These are phyloP conservation scores for Arachnomyces sp. DNA, from an alignment of 2,329 filamentous ascomycete genomes.

Conservation along the genomic window DNA sequence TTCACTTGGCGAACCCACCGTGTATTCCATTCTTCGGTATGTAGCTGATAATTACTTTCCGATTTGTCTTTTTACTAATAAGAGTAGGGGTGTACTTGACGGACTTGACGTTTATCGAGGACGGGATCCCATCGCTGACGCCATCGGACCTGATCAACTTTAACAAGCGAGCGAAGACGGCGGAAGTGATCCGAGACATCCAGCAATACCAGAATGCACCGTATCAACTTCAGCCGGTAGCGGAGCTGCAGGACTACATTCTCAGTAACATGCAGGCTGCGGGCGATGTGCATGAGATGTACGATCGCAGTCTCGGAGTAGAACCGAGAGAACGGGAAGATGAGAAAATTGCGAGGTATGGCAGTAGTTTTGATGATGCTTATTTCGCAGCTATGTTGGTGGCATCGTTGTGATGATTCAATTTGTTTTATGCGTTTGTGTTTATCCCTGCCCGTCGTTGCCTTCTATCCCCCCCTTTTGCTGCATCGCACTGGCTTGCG, in stretches of 20 bases:
- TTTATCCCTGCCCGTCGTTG: conserved; percentile 6
- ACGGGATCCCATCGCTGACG: conserved; percentile 93
- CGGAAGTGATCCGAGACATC: conserved; percentile 95
- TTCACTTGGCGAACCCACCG: conserved; percentile 88
- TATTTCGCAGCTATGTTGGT: conserved; percentile 27
- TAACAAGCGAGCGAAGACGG: conserved; percentile 94
- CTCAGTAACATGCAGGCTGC: conserved; percentile 92
- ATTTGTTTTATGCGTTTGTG: background rate
- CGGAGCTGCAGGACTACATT: conserved; percentile 93
- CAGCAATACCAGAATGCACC: conserved; percentile 98
- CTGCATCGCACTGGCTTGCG: background rate
- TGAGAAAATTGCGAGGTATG: conserved; percentile 95
- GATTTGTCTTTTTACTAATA: conserved; percentile 6
- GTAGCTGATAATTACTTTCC: conserved; percentile 18
- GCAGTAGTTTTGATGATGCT: conserved; percentile 27
- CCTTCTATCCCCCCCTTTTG: conserved; percentile 5
- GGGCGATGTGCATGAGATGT: conserved; percentile 98
- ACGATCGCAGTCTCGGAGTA: conserved; percentile 87
- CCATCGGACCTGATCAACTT: conserved; percentile 98
- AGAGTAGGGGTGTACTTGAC: conserved; percentile 84
- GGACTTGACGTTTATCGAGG: conserved; percentile 96
- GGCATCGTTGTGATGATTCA: conserved; percentile 25
- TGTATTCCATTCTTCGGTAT: conserved; percentile 97
- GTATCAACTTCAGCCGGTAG: conserved; percentile 83
- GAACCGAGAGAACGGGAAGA: conserved; percentile 96